Base-by-base conservation (phyloP, 2,329 filamentous ascomycete species). In the Diplodia mutila region DNA sequence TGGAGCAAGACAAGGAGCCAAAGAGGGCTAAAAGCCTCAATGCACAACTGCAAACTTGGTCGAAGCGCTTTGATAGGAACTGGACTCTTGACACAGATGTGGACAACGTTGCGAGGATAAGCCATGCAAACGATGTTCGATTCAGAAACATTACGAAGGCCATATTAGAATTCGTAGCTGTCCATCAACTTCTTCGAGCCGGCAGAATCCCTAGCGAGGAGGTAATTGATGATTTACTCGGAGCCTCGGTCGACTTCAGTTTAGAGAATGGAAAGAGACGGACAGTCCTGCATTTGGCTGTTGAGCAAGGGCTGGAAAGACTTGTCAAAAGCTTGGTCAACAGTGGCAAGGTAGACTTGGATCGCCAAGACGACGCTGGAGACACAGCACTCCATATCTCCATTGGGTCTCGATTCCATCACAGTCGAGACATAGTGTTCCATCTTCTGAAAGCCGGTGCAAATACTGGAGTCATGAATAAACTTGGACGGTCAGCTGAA, bases 301-400 rank as follows among this genome's bases (percentile, higher is more conserved):
- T 6, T 25, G 59, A 37, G 21, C 46, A 42, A 7, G 59, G 46
- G 8, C 7, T 23, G 23, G 23, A 21, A 11, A 63, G 46, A 8
- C 59, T 63, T 12, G 29, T 63, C 14, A 42, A 63, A 18, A 29
- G 49, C 3, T 16, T 63, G 11, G 29, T 52, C 3, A 63, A 63
- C 18, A 63, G 59, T 25, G 59, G 23, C 42, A 63, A 63, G 7
- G 59, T 63, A 12, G 59, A 63, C 14, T 7, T 63, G 25, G 59
- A 63, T 37, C 59, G 23, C 8, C 59, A 34, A 18, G 59, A 63
- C 12, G 12, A 37, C 9, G 0, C 11, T 1, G 59, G 59, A 3
- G 25, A 63, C 25, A 63, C 46, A 12, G 29, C 59, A 27, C 59
- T 63, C 7, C 42, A 63, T n/a, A 51, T 63, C 18, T 42, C 46